These are phyloP conservation scores for Angomonas desouzai DNA, from an alignment of 208 protist species.

Conservation along the genomic window DNA sequence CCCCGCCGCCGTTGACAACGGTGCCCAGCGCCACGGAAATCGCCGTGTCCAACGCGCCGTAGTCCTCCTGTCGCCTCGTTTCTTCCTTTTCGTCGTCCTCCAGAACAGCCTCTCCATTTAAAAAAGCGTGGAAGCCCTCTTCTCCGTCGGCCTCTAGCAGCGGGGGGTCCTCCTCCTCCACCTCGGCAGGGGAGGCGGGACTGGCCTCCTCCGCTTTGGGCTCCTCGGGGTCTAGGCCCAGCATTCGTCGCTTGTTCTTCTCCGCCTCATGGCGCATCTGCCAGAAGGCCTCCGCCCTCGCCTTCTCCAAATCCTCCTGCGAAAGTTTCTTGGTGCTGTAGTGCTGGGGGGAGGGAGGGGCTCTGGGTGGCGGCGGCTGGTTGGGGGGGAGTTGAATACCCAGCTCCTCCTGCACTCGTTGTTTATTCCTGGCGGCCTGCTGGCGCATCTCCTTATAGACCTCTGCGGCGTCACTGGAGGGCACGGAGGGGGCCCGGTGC, in stretches of 20 bases:
- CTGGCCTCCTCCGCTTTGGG: background rate
- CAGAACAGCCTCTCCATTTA: conserved; percentile 54
- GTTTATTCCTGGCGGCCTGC: conserved; percentile 75
- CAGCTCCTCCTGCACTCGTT: conserved; percentile 42
- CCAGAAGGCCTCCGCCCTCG: conserved; percentile 77
- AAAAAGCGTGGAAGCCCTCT: conserved; percentile 48
- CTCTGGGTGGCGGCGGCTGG: conserved; percentile 39
- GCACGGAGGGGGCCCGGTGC: conserved; percentile 18
- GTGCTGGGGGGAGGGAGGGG: conserved; percentile 22
- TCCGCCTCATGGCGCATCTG: conserved; percentile 85
- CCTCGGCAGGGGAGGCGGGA: background rate
- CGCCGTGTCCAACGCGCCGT: conserved; percentile 59
- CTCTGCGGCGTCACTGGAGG: conserved; percentile 28
- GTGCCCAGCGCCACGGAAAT: conserved; percentile 50
- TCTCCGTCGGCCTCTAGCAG: conserved; percentile 33
- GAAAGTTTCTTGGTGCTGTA: conserved; percentile 50
- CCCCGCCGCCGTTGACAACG: conserved; percentile 5
- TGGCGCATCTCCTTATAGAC: conserved; percentile 77
- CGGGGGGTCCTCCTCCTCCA: conserved; percentile 4
- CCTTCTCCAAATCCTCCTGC: conserved; percentile 52
- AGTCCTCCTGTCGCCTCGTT: conserved; percentile 51
- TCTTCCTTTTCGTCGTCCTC: conserved; percentile 9
- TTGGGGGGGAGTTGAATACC: conserved; percentile 15
- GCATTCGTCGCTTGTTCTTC: conserved; percentile 70
- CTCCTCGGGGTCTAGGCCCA: conserved; percentile 30